Evolutionary conservation across 331 rosid genomes (phyloP).

Genomic region (Spiraea crenata): DNA sequence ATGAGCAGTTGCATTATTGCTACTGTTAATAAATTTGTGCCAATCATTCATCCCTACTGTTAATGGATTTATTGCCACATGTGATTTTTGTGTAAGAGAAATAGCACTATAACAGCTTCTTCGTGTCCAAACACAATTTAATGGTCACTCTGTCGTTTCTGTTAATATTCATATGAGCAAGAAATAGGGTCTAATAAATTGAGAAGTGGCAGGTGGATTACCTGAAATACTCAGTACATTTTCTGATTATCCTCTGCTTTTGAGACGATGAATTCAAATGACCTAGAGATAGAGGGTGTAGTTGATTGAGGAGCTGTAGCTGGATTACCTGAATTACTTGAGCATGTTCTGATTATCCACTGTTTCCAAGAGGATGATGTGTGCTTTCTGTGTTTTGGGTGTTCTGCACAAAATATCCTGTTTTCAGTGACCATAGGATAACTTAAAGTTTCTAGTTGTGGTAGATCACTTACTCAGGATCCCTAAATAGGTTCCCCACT

Average conservation of each 20-base stretch:
- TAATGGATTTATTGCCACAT: constrained; percentile 3
- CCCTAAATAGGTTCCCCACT: neutral
- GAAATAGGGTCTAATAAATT: no score
- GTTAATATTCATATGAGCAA: neutral
- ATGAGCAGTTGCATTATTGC: neutral
- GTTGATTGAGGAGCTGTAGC: neutral
- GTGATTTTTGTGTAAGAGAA: neutral
- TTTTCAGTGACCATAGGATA: neutral
- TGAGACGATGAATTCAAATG: neutral
- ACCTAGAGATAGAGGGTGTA: neutral
- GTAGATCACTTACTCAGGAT: no score
- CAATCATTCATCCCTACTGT: constrained; percentile 3
- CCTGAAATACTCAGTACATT: no score
- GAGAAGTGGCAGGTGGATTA: no score
- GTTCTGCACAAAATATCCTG: neutral
- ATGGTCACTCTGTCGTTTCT: neutral
- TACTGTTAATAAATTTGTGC: neutral
- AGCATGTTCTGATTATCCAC: constrained; percentile 1
- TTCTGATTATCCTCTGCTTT: neutral
- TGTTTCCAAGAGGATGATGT: neutral
- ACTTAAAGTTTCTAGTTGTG: neutral
- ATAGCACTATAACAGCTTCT: neutral
- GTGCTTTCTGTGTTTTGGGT: neutral
- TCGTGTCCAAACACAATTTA: neutral
- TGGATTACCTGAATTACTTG: neutral